Evolutionary conservation across 2,329 filamentous ascomycete genomes (phyloP).

Genomic region (Ampelomyces quisqualis): DNA sequence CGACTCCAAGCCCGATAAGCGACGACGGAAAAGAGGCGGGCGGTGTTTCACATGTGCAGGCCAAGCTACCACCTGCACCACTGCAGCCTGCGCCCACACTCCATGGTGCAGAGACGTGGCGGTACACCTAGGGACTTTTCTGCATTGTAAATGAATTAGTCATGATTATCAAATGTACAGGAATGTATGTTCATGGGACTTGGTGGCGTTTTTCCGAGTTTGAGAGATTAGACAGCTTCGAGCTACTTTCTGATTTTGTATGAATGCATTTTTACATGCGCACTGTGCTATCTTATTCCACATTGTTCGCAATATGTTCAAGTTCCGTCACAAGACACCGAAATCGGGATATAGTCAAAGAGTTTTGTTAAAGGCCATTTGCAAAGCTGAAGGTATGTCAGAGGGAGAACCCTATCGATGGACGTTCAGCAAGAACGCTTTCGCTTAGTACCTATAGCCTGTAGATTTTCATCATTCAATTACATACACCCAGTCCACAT

Average conservation of each 20-base stretch:
- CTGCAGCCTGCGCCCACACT: conserved; percentile 11
- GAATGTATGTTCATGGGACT: conserved; percentile 9
- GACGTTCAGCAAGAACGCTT: too few species aligned
- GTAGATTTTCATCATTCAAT: too few species aligned
- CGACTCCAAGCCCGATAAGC: conserved; percentile 38
- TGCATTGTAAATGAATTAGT: neutral
- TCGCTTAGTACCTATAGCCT: too few species aligned
- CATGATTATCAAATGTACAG: conserved; percentile 7
- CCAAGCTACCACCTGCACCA: conserved; percentile 7
- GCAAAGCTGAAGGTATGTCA: too few species aligned
- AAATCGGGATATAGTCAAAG: too few species aligned
- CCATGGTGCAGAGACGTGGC: conserved; percentile 38
- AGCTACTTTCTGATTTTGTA: neutral
- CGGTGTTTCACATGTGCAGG: conserved; percentile 7
- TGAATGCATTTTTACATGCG: too few species aligned
- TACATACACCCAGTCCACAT: too few species aligned
- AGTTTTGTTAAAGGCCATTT: too few species aligned
- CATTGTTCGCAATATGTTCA: too few species aligned
- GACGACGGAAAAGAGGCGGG: conserved; percentile 29
- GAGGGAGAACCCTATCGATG: too few species aligned
- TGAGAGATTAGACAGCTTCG: neutral
- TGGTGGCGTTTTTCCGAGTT: conserved; percentile 1
- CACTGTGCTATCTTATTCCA: too few species aligned
- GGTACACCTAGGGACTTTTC: conserved; percentile 18
- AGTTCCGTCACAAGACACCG: too few species aligned